Evolutionary conservation across 805 yeast genomes (phyloP), one percentile per base, ranked within the genome.

Genomic region (Starmerella geochares): DNA sequence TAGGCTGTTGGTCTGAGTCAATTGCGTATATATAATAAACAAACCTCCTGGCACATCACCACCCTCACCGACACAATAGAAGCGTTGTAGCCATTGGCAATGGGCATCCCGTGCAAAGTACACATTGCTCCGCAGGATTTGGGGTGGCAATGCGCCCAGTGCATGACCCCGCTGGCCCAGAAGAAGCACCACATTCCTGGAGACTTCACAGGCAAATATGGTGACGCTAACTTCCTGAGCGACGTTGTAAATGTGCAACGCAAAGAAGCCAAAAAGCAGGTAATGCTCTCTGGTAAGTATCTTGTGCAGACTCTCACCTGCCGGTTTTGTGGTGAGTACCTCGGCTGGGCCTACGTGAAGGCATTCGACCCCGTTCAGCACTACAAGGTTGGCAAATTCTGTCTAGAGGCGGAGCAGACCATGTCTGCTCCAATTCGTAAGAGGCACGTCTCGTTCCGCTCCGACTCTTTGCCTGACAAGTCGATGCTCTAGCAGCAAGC

Each of bases 351-450:
- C 6, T 54, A 54, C 32, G 43, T 51, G 21, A 31, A 40, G 29
- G 52, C 57, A 5, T 47, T 14, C 21, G 27, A 29, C 20, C 46
- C 23, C 21, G 19, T 6, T 16, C 51, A 39, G 46, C 11, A 46
- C 24, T 52, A 54, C 44, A 54, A 54, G 23, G 57, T 36, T 28
- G 57, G 57, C 29, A 52, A 49, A 38, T 54, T 45, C 44, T 54
- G 55, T 28, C 25, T 54, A 7, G 57, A 54, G 37, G 10, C 13
- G 0, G 31, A 52, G 21, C 50, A 46, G 16, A 39, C 47, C n/a
- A 33, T 21, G 4, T 33, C 37, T 11, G 2, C 6, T 16, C 37
- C 37, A n/a, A 16, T 17, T 6, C 37, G 21, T 21, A 19, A 11
- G 6, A 33, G 37, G 21, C 37, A 33, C 37, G n/a, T 16, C 23